Evolutionary conservation across 805 yeast species (phyloP), one percentile per base, ranked within the genome.

Genomic region (Dipodascus albidus): DNA sequence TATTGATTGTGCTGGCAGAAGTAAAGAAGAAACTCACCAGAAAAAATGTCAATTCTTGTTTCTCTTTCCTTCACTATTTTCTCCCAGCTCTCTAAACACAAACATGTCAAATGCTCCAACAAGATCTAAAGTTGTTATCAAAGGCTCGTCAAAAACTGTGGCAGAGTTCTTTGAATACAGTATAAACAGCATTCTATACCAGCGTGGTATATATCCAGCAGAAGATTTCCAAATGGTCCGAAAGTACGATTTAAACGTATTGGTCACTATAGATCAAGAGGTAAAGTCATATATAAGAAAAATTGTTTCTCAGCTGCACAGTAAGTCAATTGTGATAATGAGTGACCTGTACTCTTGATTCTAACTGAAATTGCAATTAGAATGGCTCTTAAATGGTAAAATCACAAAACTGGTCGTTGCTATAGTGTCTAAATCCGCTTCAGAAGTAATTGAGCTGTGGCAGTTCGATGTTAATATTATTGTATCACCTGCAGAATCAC

Each of bases 131-230:
- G 64, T 81, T 53, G 81, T 88, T 1, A 67, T 86, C 48, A 82
- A 82, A 60, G 96, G 96, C 11, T 85, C 95, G 0, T 81, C 95
- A 9, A 80, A 81, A 57, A 74, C 80, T 0, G 87, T 89, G 0
- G 78, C 91, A 0, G 96, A 88, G 67, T 88, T 86, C 68, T 87
- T 90, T 61, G 85, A 87, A 60, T 87, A 81, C 64, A 79, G 91
- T 52, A 82, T 90, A 52, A 84, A 87, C 63, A 80, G 83, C 50
- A 86, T 90, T 23, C 75, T 91, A 3, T 90, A 84, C 65, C 97
- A 91, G 66, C 71, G 98, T 52, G 96, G 95, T 0, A 82, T 90
- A 19, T 90, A 90, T 61, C 96, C 96, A 0, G 75, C 86, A 2
- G 95, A 86, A 57, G 96, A 88, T 64, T 90, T 91, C 67, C 76